Evolutionary conservation across 176 grass and related monocot genomes (phyloP).

Genomic region (Rhipidocladum racemiflorum): DNA sequence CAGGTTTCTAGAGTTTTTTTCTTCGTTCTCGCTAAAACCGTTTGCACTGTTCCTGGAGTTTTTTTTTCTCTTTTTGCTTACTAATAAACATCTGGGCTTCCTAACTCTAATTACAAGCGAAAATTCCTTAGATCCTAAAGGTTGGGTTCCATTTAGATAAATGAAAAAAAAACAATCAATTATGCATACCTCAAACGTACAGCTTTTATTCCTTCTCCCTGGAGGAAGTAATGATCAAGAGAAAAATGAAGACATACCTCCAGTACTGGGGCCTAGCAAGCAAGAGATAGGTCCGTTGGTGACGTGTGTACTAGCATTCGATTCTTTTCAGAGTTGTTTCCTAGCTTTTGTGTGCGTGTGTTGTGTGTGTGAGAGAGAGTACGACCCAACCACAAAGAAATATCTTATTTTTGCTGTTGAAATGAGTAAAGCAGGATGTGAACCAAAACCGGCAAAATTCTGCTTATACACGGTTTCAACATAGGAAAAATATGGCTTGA

Average conservation of each 20-base stretch:
- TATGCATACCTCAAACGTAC: background rate
- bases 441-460: background rate
- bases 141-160: background rate
- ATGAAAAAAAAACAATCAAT: background rate
- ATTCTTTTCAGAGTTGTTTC: constrained; percentile 16
- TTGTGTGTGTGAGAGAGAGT: background rate
- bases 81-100: background rate
- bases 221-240: background rate
- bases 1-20: too few relatives aligned
- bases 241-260: background rate
- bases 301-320: constrained; percentile 6
- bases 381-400: background rate
- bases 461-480: background rate
- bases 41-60: too few relatives aligned
- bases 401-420: background rate
- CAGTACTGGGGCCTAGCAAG: background rate
- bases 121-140: background rate
- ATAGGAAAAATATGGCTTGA: background rate
- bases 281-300: background rate
- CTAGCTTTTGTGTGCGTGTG: too few relatives aligned
- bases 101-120: background rate
- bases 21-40: too few relatives aligned
- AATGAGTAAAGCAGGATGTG: background rate
- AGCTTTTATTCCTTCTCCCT: background rate
- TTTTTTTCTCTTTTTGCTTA: background rate